Percentiles rank a stretch among this genome's conserved stretches.
Evolutionary conservation across 495 filamentous ascomycete genomes (phyloP).

Genomic region (Podospora comata): DNA sequence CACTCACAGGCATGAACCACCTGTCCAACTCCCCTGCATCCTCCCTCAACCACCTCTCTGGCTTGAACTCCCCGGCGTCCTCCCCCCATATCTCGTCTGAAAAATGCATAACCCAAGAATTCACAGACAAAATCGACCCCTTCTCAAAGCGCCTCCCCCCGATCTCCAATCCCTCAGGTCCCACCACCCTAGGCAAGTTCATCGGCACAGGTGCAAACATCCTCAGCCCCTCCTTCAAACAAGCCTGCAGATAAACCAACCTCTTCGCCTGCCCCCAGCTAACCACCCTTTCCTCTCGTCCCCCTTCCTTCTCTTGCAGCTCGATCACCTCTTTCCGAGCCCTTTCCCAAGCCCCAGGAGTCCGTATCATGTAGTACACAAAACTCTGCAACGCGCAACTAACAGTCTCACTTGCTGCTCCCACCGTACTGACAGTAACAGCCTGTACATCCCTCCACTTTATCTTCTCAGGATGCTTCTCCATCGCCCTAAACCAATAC

Average conservation of each 20-base stretch:
- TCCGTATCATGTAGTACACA: conserved; percentile 25
- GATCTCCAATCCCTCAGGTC: conserved; percentile 44
- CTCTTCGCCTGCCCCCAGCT: conserved; percentile 48
- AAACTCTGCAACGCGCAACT: conserved; percentile 18
- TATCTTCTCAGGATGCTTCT: background rate
- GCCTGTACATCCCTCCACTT: conserved; percentile 7
- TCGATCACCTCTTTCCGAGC: conserved; percentile 38
- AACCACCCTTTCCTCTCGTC: conserved; percentile 42
- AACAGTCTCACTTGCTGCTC: conserved; percentile 11
- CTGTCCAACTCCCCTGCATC: conserved; percentile 32
- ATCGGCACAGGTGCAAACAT: conserved; percentile 51
- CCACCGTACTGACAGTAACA: conserved; percentile 3
- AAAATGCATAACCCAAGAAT: conserved; percentile 40
- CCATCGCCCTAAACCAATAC: background rate
- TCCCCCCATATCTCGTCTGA: conserved; percentile 38
- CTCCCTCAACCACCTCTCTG: conserved; percentile 41
- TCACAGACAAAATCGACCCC: conserved; percentile 40
- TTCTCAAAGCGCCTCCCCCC: conserved; percentile 17
- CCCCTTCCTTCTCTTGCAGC: conserved; percentile 31
- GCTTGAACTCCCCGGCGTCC: conserved; percentile 41
- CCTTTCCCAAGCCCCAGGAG: conserved; percentile 30
- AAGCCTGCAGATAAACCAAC: conserved; percentile 43
- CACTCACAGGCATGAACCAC: conserved; percentile 33
- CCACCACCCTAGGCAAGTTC: conserved; percentile 48
- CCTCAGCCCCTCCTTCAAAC: conserved; percentile 59